Evolutionary conservation across 495 filamentous ascomycete genomes (phyloP).

Genomic region (Platismatia glauca): DNA sequence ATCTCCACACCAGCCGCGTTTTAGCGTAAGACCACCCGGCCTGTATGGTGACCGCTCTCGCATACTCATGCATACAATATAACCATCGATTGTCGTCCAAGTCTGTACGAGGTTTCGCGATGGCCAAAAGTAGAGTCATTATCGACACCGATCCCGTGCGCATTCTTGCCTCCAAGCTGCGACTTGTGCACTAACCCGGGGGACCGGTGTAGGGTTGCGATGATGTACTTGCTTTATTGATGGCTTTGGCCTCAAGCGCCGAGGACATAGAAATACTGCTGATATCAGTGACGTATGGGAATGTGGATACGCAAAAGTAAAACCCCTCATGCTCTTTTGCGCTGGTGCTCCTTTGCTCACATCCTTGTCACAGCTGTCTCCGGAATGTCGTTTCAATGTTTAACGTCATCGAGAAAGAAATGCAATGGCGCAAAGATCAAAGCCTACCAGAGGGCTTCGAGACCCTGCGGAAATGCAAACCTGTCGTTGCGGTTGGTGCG

Average conservation of each 20-base stretch:
- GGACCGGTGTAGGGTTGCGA: slow-evolving; percentile 60
- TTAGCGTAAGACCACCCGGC: too few species aligned
- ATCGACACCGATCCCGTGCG: slow-evolving; percentile 83
- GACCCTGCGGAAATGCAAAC: slow-evolving; percentile 57
- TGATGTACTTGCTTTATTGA: slow-evolving; percentile 76
- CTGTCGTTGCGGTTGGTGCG: slow-evolving; percentile 78
- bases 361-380: slow-evolving; percentile 51
- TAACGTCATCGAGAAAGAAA: slow-evolving; percentile 84
- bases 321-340: neutral
- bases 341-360: neutral
- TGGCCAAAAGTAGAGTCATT: slow-evolving; percentile 58
- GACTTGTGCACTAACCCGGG: neutral
- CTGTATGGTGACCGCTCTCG: too few species aligned
- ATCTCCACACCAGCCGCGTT: too few species aligned
- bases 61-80: too few species aligned
- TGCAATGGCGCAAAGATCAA: slow-evolving; percentile 65
- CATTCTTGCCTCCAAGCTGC: neutral
- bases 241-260: slow-evolving; percentile 72
- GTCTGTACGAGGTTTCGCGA: neutral
- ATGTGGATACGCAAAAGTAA: slow-evolving; percentile 72
- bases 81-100: too few species aligned
- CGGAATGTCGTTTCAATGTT: slow-evolving; percentile 88
- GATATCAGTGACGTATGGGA: slow-evolving; percentile 87
- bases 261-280: slow-evolving; percentile 84
- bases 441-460: slow-evolving; percentile 60